Base-by-base conservation (phyloP, 2,329 filamentous ascomycete species). In the Hyphodiscus sp. region DNA sequence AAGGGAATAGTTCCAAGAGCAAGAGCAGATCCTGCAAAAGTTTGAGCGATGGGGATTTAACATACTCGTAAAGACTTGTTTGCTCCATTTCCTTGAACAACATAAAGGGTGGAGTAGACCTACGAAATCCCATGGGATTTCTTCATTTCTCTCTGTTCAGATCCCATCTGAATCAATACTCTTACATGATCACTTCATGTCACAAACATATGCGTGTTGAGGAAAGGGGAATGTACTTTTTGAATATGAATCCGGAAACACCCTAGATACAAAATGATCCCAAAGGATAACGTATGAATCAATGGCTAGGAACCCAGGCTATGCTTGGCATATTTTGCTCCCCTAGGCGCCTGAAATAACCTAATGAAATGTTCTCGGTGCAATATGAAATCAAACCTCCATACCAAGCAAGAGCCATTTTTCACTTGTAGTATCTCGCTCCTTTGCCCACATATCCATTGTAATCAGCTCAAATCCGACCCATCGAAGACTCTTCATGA, bases 361-460 rank as follows among this genome's bases (percentile, higher is more conserved):
- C 8, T 18, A 49, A 52, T 45, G 47, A 45, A 53, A 46, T 43
- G 45, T 47, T 33, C 46, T 50, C 19, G 20, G 41, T 46, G n/a
- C 11, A 15, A 46, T 43, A 20, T 42, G 13, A 43, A 50, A 55
- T 59, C 79, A 95, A 54, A 92, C 75, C 69, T 96, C 91, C 83
- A 95, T 94, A 58, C 85, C 84, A 77, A 96, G 82, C 68, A 95
- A 90, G 55, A 96, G 71, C 91, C 91, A 96, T 65, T 78, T 78
- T 50, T 83, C 74, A 73, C 90, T 95, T 49, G 87, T 83, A 50
- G 85, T 78, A 58, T 87, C 81, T 51, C 79, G 68, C 41, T 77
- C 76, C 45, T 76, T 73, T 16, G 81, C 79, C 86, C 90, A 96
- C 62, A 82, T 80, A 62, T 91, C 85, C 44, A 96, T 77, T 20